A percentile compares a stretch with the other conserved stretches of the same genome.
These are phyloP conservation scores for Ceratocystis smalleyi DNA, from an alignment of 2,329 filamentous ascomycete genomes.

Conservation along the genomic window DNA sequence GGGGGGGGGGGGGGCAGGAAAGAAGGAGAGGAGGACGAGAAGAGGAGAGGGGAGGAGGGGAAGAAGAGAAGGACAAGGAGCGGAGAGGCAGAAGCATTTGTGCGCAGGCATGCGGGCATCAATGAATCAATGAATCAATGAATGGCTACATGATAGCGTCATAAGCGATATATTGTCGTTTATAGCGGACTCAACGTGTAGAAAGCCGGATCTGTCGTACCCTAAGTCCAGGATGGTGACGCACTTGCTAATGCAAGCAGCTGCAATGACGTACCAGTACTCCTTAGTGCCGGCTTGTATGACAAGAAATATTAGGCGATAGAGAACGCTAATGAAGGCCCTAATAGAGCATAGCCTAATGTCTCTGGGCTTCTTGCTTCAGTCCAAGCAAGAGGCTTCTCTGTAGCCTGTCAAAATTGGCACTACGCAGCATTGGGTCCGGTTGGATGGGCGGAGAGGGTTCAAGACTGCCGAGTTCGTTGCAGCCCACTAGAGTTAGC, in stretches of 20 bases:
- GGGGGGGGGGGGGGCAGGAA: not conserved
- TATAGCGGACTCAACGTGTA: too few relatives aligned
- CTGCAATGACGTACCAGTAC: not conserved
- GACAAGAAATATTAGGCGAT: not conserved
- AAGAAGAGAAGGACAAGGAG: too few relatives aligned
- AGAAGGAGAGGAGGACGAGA: not conserved
- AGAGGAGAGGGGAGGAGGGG: not conserved
- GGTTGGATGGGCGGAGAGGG: not conserved
- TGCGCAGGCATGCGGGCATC: too few relatives aligned
- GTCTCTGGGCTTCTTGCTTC: not conserved
- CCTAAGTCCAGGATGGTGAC: not conserved
- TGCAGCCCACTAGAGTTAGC: not conserved
- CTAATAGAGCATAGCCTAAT: not conserved
- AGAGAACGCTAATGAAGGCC: not conserved
- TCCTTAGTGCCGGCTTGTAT: not conserved
- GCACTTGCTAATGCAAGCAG: not conserved
- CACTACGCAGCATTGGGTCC: not conserved
- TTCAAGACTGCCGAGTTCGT: not conserved
- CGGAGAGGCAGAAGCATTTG: too few relatives aligned
- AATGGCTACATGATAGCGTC: too few relatives aligned
- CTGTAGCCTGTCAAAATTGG: not conserved
- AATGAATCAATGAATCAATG: too few relatives aligned
- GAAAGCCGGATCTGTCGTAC: not conserved
- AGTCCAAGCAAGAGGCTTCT: not conserved
- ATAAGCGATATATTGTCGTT: too few relatives aligned